Conservation (phyloP, 257 asterid species). For the Schizonepeta tenuifolia region DNA sequence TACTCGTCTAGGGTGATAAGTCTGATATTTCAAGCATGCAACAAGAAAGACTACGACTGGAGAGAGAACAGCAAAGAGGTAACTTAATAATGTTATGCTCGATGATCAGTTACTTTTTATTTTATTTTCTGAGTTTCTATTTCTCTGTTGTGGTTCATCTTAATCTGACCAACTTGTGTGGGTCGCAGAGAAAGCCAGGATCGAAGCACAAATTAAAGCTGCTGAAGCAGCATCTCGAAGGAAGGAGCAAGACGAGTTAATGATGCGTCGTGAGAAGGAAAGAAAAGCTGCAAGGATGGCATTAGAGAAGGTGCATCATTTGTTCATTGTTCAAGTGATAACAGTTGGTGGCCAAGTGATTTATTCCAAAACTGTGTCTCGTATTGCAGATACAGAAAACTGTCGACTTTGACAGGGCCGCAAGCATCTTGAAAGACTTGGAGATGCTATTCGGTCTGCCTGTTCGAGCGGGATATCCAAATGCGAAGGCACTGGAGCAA, state of each 20-base stretch:
- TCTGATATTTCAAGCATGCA: slow-evolving; percentile 48
- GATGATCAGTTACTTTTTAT: no score
- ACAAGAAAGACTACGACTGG: slow-evolving; percentile 61
- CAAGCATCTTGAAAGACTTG: slow-evolving; percentile 47
- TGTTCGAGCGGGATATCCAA: not conserved
- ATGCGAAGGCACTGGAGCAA: slow-evolving; percentile 40
- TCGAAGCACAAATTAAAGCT: slow-evolving; percentile 66
- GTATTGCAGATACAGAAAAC: slow-evolving; percentile 55
- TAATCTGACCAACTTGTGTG: not conserved
- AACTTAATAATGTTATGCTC: not conserved
- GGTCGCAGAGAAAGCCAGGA: slow-evolving; percentile 62
- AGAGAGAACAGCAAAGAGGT: slow-evolving; percentile 68
- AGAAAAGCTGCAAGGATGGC: slow-evolving; percentile 72
- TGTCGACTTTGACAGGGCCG: slow-evolving; percentile 48
- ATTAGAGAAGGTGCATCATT: slow-evolving; percentile 49
- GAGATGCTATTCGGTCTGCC: slow-evolving; percentile 31
- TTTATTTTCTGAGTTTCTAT: not conserved
- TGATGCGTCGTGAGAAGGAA: slow-evolving; percentile 49
- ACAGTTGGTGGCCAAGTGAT: not conserved
- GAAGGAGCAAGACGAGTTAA: slow-evolving; percentile 45
- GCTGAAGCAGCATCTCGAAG: slow-evolving; percentile 41
- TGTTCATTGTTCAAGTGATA: not conserved
- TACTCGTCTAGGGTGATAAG: slow-evolving; percentile 48
- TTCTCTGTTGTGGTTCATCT: not conserved
- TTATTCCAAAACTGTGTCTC: not conserved